These are phyloP conservation scores for Malus hybrid DNA, from an alignment of 331 rosid genomes.

Conservation along the genomic window DNA sequence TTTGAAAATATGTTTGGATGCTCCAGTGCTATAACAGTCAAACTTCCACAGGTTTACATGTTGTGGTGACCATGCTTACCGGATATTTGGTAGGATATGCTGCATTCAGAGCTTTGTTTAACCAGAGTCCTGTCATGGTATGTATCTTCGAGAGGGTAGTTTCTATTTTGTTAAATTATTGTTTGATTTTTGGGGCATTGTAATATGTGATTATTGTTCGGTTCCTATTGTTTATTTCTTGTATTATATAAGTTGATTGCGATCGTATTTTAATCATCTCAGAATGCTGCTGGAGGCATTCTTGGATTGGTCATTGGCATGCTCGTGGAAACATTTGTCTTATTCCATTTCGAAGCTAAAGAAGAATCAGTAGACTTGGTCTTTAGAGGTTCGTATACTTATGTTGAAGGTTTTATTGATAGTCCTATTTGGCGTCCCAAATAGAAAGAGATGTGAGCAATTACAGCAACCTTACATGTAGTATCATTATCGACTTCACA, in stretches of 20 bases:
- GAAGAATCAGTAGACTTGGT: conserved; percentile 57
- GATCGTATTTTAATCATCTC: conserved; percentile 11
- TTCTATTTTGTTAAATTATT: neutral
- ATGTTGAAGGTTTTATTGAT: too few relatives aligned
- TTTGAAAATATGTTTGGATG: neutral
- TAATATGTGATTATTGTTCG: neutral
- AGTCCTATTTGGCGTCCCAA: neutral
- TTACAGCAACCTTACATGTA: neutral
- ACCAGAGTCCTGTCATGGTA: conserved; percentile 74
- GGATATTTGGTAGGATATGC: conserved; percentile 74
- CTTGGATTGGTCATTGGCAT: conserved; percentile 74
- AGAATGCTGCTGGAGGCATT: conserved; percentile 93
- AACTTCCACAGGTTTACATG: conserved; percentile 69
- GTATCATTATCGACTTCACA: neutral
- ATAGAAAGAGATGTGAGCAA: neutral
- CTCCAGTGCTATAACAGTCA: neutral
- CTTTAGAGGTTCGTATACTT: neutral
- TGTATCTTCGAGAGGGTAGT: conserved; percentile 23
- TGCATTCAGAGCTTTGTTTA: conserved; percentile 79
- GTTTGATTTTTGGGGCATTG: neutral
- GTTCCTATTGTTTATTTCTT: neutral
- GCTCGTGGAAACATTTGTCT: conserved; percentile 88
- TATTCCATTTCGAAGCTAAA: conserved; percentile 41
- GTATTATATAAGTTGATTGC: neutral
- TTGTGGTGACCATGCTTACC: conserved; percentile 71